Percentiles rank a stretch among this genome's conserved stretches.
Evolutionary conservation across 371 early-diverging fungal genomes (phyloP).

Genomic region (Dipsacomyces acuminosporus): DNA sequence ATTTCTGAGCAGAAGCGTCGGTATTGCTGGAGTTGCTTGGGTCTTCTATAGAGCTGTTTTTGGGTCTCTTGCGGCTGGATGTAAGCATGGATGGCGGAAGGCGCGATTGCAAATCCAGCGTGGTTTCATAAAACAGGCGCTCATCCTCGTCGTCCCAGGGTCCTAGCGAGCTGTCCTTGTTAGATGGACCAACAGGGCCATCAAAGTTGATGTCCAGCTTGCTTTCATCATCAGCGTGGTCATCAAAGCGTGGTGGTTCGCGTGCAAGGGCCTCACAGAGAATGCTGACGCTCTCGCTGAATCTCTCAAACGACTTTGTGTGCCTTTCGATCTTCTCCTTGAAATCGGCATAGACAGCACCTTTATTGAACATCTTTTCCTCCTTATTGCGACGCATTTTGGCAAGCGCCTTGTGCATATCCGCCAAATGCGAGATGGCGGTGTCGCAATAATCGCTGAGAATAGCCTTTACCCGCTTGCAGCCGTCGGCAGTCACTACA

Average conservation of each 20-base stretch:
- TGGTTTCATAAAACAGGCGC: conserved; percentile 31
- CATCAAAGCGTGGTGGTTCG: conserved; percentile 19
- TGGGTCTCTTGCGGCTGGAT: conserved; percentile 7
- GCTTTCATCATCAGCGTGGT: conserved; percentile 10
- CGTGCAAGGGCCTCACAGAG: conserved; percentile 37
- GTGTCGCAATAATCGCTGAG: conserved; percentile 65
- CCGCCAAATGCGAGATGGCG: conserved; percentile 59
- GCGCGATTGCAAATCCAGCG: conserved; percentile 34
- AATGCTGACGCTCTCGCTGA: conserved; percentile 49
- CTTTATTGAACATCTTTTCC: conserved; percentile 73
- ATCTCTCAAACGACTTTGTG: conserved; percentile 66
- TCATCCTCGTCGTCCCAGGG: conserved; percentile 48
- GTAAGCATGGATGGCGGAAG: conserved; percentile 42
- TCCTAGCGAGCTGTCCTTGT: conserved; percentile 8
- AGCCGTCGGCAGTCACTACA: conserved; percentile 52
- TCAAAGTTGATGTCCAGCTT: conserved; percentile 45
- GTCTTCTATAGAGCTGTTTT: not conserved
- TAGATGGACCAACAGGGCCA: conserved; percentile 5
- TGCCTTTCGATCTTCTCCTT: conserved; percentile 72
- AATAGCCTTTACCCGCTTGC: conserved; percentile 53
- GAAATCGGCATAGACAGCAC: conserved; percentile 76
- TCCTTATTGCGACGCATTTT: conserved; percentile 73
- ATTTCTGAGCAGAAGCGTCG: conserved; percentile 3
- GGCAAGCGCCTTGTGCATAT: conserved; percentile 69
- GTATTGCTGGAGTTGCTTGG: not conserved